A percentile compares a stretch with the other conserved stretches of the same genome.
Evolutionary conservation across 2,329 filamentous ascomycete species (phyloP).

Genomic region (Chrysoporthe austroafricana): DNA sequence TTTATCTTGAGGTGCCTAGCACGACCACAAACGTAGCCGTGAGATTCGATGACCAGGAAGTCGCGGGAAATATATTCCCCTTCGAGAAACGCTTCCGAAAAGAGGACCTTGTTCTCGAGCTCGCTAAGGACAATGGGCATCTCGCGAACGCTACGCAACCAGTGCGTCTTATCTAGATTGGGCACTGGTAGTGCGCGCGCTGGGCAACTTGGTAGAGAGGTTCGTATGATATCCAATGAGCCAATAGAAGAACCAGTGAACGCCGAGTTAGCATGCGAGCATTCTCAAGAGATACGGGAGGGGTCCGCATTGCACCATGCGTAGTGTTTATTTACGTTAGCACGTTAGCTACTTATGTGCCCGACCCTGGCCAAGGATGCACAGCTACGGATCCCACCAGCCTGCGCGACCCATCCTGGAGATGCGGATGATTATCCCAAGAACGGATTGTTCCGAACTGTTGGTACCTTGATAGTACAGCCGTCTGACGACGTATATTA

Average conservation of each 20-base stretch:
- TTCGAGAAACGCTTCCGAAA: not conserved
- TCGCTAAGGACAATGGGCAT: not conserved
- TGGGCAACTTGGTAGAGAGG: not conserved
- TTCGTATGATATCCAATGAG: not conserved
- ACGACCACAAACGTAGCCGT: not conserved
- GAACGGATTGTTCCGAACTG: not conserved
- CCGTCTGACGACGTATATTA: not conserved
- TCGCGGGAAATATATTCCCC: constrained; percentile 1
- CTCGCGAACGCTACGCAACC: not conserved
- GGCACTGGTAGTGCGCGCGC: not conserved
- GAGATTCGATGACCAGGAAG: not conserved
- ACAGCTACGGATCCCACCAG: not conserved
- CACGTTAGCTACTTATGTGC: not conserved
- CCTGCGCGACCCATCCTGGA: not conserved
- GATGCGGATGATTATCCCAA: not conserved
- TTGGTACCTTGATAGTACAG: not conserved
- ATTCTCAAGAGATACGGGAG: not conserved
- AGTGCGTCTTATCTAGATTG: not conserved
- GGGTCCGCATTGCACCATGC: not conserved
- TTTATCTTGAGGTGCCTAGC: not conserved
- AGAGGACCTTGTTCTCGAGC: not conserved
- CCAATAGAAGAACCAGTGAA: not conserved
- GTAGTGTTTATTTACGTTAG: too few species aligned
- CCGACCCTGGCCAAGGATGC: not conserved
- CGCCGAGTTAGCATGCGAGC: not conserved